Conservation (phyloP, 2,329 filamentous ascomycete genomes). For the Coleophoma cylindrospora region DNA sequence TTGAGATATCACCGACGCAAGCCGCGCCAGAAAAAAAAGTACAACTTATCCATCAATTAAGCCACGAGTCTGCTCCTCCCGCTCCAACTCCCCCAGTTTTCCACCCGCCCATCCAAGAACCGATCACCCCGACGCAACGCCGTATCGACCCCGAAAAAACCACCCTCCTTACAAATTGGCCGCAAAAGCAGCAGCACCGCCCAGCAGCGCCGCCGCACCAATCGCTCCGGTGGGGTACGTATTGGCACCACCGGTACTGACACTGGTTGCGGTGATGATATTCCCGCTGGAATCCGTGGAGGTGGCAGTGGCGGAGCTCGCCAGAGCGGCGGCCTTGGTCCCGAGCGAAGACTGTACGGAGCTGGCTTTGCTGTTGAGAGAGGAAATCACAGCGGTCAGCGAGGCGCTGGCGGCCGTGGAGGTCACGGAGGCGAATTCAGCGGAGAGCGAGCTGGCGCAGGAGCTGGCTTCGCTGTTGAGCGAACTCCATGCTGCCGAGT, state of each 20-base stretch:
- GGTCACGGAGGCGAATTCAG: background rate
- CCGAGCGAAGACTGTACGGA: background rate
- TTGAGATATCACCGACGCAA: too few relatives aligned
- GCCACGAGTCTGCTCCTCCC: too few relatives aligned
- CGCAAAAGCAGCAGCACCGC: background rate
- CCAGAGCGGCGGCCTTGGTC: background rate
- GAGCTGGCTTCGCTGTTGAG: background rate
- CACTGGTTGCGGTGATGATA: background rate
- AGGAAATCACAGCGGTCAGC: background rate
- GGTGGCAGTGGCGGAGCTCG: background rate
- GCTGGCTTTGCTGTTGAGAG: background rate
- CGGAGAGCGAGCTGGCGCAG: background rate
- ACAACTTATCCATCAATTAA: too few relatives aligned
- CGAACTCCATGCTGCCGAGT: background rate
- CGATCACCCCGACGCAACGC: too few relatives aligned
- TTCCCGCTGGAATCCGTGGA: background rate
- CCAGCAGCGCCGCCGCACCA: background rate
- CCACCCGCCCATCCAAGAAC: too few relatives aligned
- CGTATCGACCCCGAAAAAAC: too few relatives aligned
- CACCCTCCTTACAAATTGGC: background rate
- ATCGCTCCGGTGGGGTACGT: background rate
- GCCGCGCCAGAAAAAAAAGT: too few relatives aligned
- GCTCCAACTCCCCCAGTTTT: too few relatives aligned
- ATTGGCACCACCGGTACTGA: background rate
- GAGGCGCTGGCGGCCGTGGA: background rate